Base-by-base conservation (phyloP, 768 basidiomycete genomes). In the Boletus patriciae region DNA sequence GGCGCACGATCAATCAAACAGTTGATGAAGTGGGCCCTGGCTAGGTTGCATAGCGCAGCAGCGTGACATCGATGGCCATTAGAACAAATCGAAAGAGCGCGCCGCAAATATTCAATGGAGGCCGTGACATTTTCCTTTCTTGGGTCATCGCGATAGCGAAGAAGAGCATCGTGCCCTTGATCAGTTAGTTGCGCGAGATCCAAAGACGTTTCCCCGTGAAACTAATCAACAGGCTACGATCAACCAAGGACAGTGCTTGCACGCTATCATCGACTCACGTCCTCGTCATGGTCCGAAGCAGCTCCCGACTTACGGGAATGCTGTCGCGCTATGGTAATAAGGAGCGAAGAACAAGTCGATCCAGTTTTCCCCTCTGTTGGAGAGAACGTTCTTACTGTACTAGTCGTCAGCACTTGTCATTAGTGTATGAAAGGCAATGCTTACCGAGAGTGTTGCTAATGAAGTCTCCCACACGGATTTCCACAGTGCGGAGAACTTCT, bases 41-140 rank as follows among this genome's bases (percentile, higher is more conserved):
- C 64, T 4, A 62, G 46, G 37, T 65, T 65, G 15, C 16, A 62
- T 2, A 62, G 40, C 1, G 34, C 57, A 18, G 46, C 52, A 3
- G 54, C 52, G 9, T 18, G 46, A 40, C 43, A 23, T 8, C 18
- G 37, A 33, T 59, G 27, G 5, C 34, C 43, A 1, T 18, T 3
- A 2, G 50, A 42, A 38, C 64, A 65, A 8, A 10, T 16, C 3
- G 33, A 8, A 6, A 59, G 51, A 8, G 62, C 61, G 4, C 4
- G 18, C 36, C 48, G 25, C 19, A 64, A 64, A 40, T 41, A 40
- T 12, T 6, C 43, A 23, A 55, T 3, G 3, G 62, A 41, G 1
- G 2, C 3, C 1, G n/a, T 13, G 1, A 63, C 9, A n/a, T 37
- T 6, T 11, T 19, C 44, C 6, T 41, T n/a, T 3, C 16, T 18